A percentile compares a stretch with the other conserved stretches of the same genome.
Evolutionary conservation across 768 basidiomycete species (phyloP).

Genomic region (Cystofilobasidium capitatum): DNA sequence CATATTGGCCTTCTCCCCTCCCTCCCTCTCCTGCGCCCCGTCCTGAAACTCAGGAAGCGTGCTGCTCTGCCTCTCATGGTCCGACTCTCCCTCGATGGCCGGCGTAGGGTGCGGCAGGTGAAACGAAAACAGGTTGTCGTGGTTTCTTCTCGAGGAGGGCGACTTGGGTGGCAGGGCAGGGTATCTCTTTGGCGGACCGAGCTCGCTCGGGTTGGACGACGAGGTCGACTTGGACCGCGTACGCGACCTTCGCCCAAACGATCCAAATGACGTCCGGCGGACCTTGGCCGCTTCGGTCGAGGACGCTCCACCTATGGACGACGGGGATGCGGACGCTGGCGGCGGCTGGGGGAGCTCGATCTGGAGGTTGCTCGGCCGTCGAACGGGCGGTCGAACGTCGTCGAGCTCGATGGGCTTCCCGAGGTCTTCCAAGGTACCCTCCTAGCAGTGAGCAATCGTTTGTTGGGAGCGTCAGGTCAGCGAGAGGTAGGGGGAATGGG

Average conservation of each 20-base stretch:
- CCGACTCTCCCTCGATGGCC: background rate
- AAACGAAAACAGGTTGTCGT: constrained; percentile 7
- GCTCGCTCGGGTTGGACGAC: background rate
- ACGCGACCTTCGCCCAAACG: background rate
- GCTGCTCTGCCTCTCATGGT: background rate
- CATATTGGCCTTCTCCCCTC: background rate
- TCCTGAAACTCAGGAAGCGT: background rate
- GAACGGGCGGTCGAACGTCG: too few relatives aligned
- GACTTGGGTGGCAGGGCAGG: background rate
- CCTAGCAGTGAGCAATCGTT: too few relatives aligned
- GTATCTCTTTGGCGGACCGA: background rate
- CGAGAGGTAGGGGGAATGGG: too few relatives aligned
- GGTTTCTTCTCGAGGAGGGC: constrained; percentile 1
- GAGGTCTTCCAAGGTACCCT: too few relatives aligned
- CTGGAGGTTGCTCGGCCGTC: too few relatives aligned
- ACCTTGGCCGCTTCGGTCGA: too few relatives aligned
- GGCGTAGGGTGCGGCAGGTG: background rate
- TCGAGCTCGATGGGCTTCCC: too few relatives aligned
- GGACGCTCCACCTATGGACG: too few relatives aligned
- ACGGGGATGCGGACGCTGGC: too few relatives aligned
- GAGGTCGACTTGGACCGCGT: background rate
- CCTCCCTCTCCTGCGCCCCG: background rate
- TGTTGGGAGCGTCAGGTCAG: too few relatives aligned
- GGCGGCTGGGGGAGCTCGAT: too few relatives aligned
- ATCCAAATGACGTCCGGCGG: too few relatives aligned